A percentile compares a stretch with the other conserved stretches of the same genome.
Evolutionary conservation across 495 filamentous ascomycete genomes (phyloP).

Genomic region (Penicillium canescens): DNA sequence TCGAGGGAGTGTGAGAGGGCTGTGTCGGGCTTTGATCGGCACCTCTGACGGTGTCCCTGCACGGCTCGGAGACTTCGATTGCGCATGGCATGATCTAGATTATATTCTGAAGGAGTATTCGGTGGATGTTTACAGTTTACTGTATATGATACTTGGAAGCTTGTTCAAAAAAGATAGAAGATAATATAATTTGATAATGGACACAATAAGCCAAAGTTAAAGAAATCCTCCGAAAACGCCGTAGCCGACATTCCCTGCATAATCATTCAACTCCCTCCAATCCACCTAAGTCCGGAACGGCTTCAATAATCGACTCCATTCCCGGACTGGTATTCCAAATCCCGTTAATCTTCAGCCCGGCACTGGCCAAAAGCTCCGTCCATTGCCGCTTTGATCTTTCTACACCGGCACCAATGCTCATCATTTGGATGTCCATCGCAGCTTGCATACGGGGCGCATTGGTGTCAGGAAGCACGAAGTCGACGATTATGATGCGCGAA

Average conservation of each 20-base stretch:
- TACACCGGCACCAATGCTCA: conserved; percentile 35
- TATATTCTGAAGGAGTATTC: too few relatives aligned
- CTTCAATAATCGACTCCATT: conserved; percentile 34
- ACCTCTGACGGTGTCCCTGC: not conserved
- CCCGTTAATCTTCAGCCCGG: conserved; percentile 27
- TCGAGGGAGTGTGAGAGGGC: not conserved
- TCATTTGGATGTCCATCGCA: conserved; percentile 38
- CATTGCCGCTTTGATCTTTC: conserved; percentile 35
- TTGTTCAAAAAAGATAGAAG: not conserved
- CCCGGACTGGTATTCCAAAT: conserved; percentile 26
- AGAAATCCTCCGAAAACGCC: not conserved
- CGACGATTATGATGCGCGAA: conserved; percentile 32
- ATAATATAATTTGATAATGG: not conserved
- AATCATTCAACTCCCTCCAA: not conserved
- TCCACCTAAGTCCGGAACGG: conserved; percentile 15
- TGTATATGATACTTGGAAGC: too few relatives aligned
- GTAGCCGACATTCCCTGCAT: not conserved
- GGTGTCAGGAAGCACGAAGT: conserved; percentile 33
- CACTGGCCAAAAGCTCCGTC: conserved; percentile 24
- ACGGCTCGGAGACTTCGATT: not conserved
- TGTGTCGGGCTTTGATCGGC: not conserved
- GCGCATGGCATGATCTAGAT: not conserved
- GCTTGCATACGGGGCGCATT: conserved; percentile 24
- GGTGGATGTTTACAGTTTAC: too few relatives aligned
- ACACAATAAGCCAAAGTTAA: not conserved